phyloP scores from a whole-genome alignment of 1,139 yeast genomes.

The Pichia sp. region DNA sequence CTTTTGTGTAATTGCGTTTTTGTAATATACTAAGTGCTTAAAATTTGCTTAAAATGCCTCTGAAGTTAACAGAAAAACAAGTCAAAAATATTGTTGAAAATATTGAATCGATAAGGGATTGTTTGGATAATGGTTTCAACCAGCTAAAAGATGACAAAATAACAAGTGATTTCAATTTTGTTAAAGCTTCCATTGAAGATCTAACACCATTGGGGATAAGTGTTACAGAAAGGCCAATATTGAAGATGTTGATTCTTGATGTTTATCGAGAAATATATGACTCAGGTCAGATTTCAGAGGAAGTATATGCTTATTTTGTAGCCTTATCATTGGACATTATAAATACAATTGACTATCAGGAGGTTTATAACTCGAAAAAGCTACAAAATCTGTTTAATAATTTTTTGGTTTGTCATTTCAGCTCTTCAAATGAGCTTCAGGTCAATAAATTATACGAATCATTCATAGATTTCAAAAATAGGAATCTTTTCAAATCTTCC shows the following conservation, averaged over 20 bases:
- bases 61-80: too few species aligned
- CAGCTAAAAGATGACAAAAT: too few species aligned
- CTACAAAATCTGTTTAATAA: background rate
- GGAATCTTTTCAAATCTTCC: background rate
- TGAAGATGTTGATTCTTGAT: background rate
- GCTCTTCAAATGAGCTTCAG: slow-evolving; percentile 1
- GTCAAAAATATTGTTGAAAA: too few species aligned
- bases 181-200: too few species aligned
- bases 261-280: too few species aligned
- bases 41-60: too few species aligned
- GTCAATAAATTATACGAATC: slow-evolving; percentile 2
- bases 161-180: too few species aligned
- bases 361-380: background rate
- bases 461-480: background rate
- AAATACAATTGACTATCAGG: background rate
- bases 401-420: background rate
- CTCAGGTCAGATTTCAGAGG: background rate
- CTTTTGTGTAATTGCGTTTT: too few species aligned
- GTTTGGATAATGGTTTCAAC: too few species aligned
- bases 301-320: background rate
- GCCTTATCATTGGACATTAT: background rate
- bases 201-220: too few species aligned
- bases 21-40: too few species aligned
- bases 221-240: background rate
- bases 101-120: too few species aligned